A percentile compares a stretch with the other conserved stretches of the same genome.
phyloP scores from a whole-genome alignment of 129 eudicot genomes.

The Escallonia rubra region DNA sequence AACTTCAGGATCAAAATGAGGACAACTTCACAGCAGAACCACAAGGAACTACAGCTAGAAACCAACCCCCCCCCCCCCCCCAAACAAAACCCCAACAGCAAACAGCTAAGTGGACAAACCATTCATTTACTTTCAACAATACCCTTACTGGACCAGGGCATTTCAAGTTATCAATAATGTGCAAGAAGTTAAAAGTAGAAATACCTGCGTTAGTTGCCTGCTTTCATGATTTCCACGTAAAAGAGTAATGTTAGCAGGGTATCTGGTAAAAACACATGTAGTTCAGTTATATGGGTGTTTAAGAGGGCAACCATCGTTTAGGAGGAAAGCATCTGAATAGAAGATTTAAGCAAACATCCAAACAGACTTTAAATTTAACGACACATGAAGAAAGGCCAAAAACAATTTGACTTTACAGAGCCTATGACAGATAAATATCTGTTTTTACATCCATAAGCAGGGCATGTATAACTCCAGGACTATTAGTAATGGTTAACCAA shows the following conservation, averaged over 20 bases:
- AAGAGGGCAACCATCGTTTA: not conserved
- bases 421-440: not conserved
- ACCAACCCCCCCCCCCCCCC: too few species aligned
- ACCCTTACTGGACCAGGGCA: too few species aligned
- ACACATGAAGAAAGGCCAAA: not conserved
- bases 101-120: too few species aligned
- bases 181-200: not conserved
- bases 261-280: conserved; percentile 39
- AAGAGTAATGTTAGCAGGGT: conserved; percentile 95
- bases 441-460: too few species aligned
- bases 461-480: too few species aligned
- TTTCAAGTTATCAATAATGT: not conserved
- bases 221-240: conserved; percentile 98
- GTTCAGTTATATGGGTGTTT: conserved; percentile 1
- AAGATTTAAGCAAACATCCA: not conserved
- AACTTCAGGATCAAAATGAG: too few species aligned
- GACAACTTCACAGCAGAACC: too few species aligned
- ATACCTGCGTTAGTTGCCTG: conserved; percentile 95
- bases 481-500: too few species aligned
- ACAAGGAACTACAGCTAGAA: not conserved
- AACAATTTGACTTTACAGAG: not conserved
- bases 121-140: too few species aligned
- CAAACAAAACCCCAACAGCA: too few species aligned
- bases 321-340: not conserved
- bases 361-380: not conserved